Base-by-base conservation (phyloP, 495 filamentous ascomycete species). In the Copromyces sp. region DNA sequence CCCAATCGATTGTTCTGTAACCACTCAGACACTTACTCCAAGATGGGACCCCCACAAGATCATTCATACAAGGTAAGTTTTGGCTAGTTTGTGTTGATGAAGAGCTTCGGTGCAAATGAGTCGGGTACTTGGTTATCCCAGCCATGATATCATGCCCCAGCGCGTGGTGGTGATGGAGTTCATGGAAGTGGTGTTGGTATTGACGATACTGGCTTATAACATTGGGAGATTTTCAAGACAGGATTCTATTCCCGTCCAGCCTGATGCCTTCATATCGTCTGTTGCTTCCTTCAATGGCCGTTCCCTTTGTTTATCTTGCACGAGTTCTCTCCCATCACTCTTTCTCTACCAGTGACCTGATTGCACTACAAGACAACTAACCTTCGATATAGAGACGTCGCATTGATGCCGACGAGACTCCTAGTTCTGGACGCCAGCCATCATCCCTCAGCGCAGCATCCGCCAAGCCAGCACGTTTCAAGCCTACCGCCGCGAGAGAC, bases 351-450 rank as follows among this genome's bases (percentile, higher is more conserved):
- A 9, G 14, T 65, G 53, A 65, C 53, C 12, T 65, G 14, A 37
- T 16, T 8, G 6, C 5, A 16, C 3, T 65, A 17, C 53, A 17
- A 17, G 29, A 5, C 35, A 42, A 45, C 73, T 77, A 70, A 78
- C 44, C 12, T n/a, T 4, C 0, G 12, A 3, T 47, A 5, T 61
- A 86, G 84, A 86, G 81, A 76, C 79, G 83, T 39, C 81, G 84
- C 1, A 73, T 82, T 32, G 82, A 83, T 32, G 65, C 70, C 72
- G 83, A 85, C 3, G 79, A 79, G 32, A 80, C 77, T 68, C 77
- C 75, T 45, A 75, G 17, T 29, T 40, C 20, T 70, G 14, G 68
- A 71, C 39, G 73, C 53, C 16, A 75, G 68, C 70, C 75, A 76
- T 59, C 68, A 69, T 7, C 42, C 39, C 11, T 39, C 68, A 9